phyloP scores from a whole-genome alignment of 257 asterid species.

The Solanum clarkiae region DNA sequence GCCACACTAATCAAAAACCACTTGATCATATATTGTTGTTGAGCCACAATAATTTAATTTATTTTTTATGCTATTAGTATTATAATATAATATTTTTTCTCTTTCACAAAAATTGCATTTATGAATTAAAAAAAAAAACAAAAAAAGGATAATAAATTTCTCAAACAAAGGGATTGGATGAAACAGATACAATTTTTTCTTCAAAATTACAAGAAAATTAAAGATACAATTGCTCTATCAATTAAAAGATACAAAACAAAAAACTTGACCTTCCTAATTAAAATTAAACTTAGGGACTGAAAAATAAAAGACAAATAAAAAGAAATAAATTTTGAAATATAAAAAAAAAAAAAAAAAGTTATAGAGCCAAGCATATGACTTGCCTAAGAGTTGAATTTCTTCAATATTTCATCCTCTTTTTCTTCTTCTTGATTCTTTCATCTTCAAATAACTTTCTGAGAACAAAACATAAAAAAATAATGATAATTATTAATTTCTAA shows the following conservation, averaged over 20 bases:
- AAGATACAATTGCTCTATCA: background rate
- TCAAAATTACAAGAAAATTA: background rate
- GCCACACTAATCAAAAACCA: background rate
- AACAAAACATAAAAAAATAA: background rate
- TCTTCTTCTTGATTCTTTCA: background rate
- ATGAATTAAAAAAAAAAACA: background rate
- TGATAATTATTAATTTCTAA: background rate
- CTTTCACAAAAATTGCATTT: background rate
- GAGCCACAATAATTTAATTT: background rate
- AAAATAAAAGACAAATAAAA: background rate
- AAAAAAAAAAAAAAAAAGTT: no score
- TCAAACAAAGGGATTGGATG: background rate
- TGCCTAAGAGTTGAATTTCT: slow-evolving; percentile 1
- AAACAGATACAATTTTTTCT: background rate
- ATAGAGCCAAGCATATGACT: slow-evolving; percentile 1
- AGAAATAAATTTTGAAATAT: background rate
- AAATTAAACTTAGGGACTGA: background rate
- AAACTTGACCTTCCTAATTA: background rate
- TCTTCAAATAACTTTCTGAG: background rate
- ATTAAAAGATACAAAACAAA: background rate
- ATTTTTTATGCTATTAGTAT: background rate
- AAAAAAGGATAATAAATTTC: background rate
- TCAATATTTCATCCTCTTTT: background rate
- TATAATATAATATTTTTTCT: background rate
- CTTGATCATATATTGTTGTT: background rate